Percentiles rank a stretch among this genome's conserved stretches.
These are phyloP conservation scores for Xylariaceae sp. DNA, from an alignment of 2,329 filamentous ascomycete genomes.

Conservation along the genomic window DNA sequence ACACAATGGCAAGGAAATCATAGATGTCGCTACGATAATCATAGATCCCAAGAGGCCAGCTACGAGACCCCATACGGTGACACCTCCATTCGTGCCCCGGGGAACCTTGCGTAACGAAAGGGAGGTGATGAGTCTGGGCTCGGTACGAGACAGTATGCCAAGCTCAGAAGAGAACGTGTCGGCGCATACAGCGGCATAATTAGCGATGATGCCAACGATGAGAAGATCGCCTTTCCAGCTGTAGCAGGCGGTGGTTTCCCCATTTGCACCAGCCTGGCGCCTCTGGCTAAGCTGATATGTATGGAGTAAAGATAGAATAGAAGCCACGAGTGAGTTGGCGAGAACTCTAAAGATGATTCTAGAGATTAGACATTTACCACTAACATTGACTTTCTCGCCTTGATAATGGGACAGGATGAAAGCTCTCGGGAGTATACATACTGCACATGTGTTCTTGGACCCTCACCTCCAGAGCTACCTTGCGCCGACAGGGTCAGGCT, in stretches of 20 bases:
- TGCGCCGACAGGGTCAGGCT: constrained; percentile 71
- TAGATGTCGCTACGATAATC: constrained; percentile 60
- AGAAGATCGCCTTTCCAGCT: constrained; percentile 58
- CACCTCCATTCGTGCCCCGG: constrained; percentile 87
- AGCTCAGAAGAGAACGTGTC: constrained; percentile 96
- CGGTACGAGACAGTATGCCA: constrained; percentile 72
- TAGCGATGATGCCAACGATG: constrained; percentile 62
- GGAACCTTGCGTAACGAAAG: constrained; percentile 71
- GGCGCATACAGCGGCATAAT: constrained; percentile 86
- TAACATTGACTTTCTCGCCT: background rate
- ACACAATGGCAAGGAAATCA: constrained; percentile 66
- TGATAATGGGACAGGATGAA: background rate
- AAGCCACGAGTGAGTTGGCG: constrained; percentile 78
- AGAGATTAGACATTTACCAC: background rate
- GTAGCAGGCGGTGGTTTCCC: constrained; percentile 45
- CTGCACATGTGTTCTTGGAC: constrained; percentile 75
- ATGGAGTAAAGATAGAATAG: constrained; percentile 55
- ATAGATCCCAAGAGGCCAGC: constrained; percentile 71
- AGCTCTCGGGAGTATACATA: background rate
- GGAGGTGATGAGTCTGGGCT: constrained; percentile 82
- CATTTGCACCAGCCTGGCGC: constrained; percentile 35
- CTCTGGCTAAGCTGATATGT: constrained; percentile 53
- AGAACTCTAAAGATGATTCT: constrained; percentile 47
- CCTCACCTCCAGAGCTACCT: constrained; percentile 71
- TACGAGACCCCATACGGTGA: constrained; percentile 66